Evolutionary conservation across 2,329 filamentous ascomycete species (phyloP).

Genomic region (Nemania abortiva): DNA sequence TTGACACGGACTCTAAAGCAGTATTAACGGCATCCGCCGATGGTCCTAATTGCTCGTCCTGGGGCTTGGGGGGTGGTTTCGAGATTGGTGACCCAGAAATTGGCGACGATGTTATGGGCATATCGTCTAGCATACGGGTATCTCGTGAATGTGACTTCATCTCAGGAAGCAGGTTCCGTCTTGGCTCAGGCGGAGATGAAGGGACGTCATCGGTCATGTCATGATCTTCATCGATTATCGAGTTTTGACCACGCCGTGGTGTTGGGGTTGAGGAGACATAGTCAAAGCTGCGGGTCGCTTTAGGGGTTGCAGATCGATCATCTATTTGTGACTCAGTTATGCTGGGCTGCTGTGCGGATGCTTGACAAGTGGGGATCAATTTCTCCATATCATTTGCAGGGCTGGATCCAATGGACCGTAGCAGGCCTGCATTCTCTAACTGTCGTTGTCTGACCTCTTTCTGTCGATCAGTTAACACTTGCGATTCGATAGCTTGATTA

Average conservation of each 20-base stretch:
- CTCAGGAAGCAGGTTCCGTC: slow-evolving; percentile 65
- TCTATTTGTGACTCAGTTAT: slow-evolving; percentile 10
- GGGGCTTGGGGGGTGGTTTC: slow-evolving; percentile 12
- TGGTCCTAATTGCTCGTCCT: slow-evolving; percentile 1
- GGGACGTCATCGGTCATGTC: slow-evolving; percentile 65
- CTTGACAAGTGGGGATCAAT: slow-evolving; percentile 10
- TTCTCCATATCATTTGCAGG: slow-evolving; percentile 42
- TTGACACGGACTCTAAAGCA: slow-evolving; percentile 2
- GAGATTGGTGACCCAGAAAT: slow-evolving; percentile 58
- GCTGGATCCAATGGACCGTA: slow-evolving; percentile 74
- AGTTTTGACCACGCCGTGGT: slow-evolving; percentile 65
- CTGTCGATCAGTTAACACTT: slow-evolving; percentile 82
- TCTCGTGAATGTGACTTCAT: slow-evolving; percentile 63
- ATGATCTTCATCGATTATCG: slow-evolving; percentile 60
- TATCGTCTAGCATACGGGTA: slow-evolving; percentile 54
- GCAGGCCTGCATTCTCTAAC: slow-evolving; percentile 73
- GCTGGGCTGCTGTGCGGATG: slow-evolving; percentile 21
- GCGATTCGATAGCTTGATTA: slow-evolving; percentile 69
- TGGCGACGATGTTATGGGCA: slow-evolving; percentile 58
- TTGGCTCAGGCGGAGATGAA: slow-evolving; percentile 69
- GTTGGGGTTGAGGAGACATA: slow-evolving; percentile 71
- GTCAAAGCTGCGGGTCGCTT: slow-evolving; percentile 58
- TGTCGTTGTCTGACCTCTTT: slow-evolving; percentile 82
- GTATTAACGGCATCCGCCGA: not conserved
- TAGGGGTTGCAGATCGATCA: slow-evolving; percentile 59